phyloP scores from a whole-genome alignment of 2,329 filamentous ascomycete species.

The Lachnellula subtilissima region DNA sequence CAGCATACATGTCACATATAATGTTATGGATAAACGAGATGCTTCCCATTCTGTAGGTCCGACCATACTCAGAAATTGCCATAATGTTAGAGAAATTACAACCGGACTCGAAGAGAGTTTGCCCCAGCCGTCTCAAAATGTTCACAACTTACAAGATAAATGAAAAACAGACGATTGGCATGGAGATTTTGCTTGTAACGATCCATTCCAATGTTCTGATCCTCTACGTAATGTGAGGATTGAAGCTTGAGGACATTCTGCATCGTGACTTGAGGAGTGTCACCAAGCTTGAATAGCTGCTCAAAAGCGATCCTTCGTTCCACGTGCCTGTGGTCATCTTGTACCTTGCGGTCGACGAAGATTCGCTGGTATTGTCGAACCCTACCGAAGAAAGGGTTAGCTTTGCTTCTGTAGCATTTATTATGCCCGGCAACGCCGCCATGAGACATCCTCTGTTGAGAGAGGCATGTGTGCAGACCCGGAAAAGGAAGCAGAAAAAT shows the following conservation, averaged over 20 bases:
- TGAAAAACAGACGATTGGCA: neutral
- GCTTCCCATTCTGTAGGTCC: neutral
- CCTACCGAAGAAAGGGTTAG: neutral
- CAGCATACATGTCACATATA: no score
- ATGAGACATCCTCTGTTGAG: neutral
- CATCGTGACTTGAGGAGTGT: neutral
- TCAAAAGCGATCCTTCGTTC: neutral
- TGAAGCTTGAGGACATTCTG: neutral
- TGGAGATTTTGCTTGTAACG: neutral
- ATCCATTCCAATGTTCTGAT: neutral
- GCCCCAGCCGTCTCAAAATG: no score
- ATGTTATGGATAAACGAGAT: no score
- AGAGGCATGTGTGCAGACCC: neutral
- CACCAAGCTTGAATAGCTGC: neutral
- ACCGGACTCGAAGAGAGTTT: neutral
- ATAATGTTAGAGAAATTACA: neutral
- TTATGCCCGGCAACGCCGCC: neutral
- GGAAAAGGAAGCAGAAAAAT: neutral
- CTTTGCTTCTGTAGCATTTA: neutral
- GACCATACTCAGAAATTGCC: neutral
- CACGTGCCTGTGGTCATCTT: neutral
- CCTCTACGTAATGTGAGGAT: neutral
- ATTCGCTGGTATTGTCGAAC: neutral
- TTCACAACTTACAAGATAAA: neutral
- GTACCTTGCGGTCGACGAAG: neutral